Evolutionary conservation across 495 filamentous ascomycete genomes (phyloP).

Genomic region (Delitschia confertaspora): DNA sequence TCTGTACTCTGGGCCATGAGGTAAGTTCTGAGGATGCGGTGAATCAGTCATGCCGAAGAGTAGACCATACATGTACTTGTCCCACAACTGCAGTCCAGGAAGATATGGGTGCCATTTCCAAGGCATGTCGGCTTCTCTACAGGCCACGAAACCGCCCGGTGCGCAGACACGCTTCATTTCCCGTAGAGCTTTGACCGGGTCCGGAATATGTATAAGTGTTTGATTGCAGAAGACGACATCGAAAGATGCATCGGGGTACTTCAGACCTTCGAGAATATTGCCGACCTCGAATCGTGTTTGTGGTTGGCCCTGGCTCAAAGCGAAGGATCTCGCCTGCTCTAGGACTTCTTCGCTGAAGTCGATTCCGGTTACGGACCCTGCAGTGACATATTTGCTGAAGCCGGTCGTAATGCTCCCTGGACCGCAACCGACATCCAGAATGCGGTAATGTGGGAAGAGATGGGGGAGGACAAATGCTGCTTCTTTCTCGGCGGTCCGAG

Average conservation of each 20-base stretch:
- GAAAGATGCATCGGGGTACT: conserved; percentile 43
- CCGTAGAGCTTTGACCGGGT: conserved; percentile 36
- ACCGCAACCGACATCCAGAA: conserved; percentile 53
- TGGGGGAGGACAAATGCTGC: conserved; percentile 44
- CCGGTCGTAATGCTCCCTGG: conserved; percentile 49
- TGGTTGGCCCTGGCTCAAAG: conserved; percentile 16
- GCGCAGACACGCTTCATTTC: conserved; percentile 46
- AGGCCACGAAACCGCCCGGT: conserved; percentile 46
- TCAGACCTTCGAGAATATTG: conserved; percentile 40
- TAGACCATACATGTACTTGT: conserved; percentile 33
- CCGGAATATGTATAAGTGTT: conserved; percentile 43
- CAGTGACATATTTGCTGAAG: conserved; percentile 39
- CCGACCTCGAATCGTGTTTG: conserved; percentile 33
- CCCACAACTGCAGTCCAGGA: conserved; percentile 6
- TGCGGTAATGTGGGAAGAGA: conserved; percentile 39
- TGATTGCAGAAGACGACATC: conserved; percentile 51
- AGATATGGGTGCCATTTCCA: conserved; percentile 39
- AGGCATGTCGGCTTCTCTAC: conserved; percentile 25
- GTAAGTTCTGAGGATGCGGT: conserved; percentile 3
- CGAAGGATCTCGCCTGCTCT: conserved; percentile 32
- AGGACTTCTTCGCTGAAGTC: conserved; percentile 36
- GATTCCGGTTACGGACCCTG: conserved; percentile 41
- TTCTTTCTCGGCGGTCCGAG: conserved; percentile 43
- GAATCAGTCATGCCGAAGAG: neutral
- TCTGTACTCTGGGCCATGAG: neutral